Conservation (phyloP, 2,329 filamentous ascomycete genomes). For the Pyrenochaeta sp. region DNA sequence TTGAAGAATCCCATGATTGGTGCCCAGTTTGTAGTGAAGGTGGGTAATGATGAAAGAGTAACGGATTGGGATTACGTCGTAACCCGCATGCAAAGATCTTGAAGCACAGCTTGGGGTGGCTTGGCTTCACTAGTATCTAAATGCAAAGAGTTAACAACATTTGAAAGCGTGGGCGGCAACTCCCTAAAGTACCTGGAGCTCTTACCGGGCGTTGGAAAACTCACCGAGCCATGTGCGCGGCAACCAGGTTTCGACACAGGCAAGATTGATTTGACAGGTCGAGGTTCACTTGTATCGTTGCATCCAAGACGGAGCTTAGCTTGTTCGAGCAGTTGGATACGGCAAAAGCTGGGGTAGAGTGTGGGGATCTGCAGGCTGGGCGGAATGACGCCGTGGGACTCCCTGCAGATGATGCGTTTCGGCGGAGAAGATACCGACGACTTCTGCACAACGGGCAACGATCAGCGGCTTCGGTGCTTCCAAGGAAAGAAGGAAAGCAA, state of each 20-base stretch:
- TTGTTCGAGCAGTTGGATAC: conserved; percentile 19
- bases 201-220: conserved; percentile 3
- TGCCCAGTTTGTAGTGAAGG: not conserved
- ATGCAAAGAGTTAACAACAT: too few relatives aligned
- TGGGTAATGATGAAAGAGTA: conserved; percentile 1
- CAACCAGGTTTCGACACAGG: conserved; percentile 11
- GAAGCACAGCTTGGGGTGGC: too few relatives aligned
- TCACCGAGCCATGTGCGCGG: conserved; percentile 13
- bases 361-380: conserved; percentile 20
- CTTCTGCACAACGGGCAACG: too few relatives aligned
- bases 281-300: conserved; percentile 12
- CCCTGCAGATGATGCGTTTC: conserved; percentile 14
- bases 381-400: conserved; percentile 13
- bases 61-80: not conserved
- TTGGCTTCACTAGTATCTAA: too few relatives aligned
- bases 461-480: too few relatives aligned
- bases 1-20: conserved; percentile 43
- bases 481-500: too few relatives aligned
- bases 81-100: not conserved
- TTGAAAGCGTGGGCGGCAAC: not conserved
- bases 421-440: conserved; percentile 24
- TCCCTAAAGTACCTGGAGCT: conserved; percentile 18
- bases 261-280: conserved; percentile 14
- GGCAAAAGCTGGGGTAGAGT: conserved; percentile 28
- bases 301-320: conserved; percentile 21